Evolutionary conservation across 2,329 filamentous ascomycete species (phyloP), one percentile per base, ranked within the genome.

Genomic region (Lecanosticta acicola): DNA sequence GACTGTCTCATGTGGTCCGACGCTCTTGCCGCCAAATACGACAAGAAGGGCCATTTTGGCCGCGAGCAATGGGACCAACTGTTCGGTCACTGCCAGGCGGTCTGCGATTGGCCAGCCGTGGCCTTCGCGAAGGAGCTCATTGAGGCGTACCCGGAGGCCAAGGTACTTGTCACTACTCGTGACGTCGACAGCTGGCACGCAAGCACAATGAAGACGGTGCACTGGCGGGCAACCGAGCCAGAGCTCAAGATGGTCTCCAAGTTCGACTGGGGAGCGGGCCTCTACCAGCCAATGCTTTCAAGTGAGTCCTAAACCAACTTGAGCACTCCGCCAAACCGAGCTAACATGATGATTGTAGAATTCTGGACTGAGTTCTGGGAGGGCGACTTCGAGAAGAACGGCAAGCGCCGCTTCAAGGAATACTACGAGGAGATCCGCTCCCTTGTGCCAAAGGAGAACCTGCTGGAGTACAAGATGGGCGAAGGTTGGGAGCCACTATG

Each of bases 1-100:
- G 82, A 85, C 59, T 79, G 77, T 44, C 70, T 83, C 34, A 78
- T 85, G 70, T 87, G 83, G 83, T 78, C 80, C 67, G 80, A 85
- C 52, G 83, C 83, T 20, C 73, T 87, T 45, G 69, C 71, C 14
- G 79, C 80, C 54, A 80, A 80, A 60, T 81, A 74, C 66, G 75
- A 83, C 54, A 77, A 77, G 24, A 69, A 79, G 42, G 79, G 80
- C 43, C 71, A 69, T 7, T 85, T 85, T 55, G 79, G 77, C 17
- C 76, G 80, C 40, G 76, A 80, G 60, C 79, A 85, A 65, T 86
- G 80, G 79, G 81, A 85, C 63, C 75, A 81, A 64, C 73, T 86
- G 9, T 70, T 85, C 48, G 80, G 81, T 41, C 75, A 82, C 64
- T 80, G 79, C 61, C 79, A 64, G 67, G 81, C 81, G 35, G 79